A percentile compares a stretch with the other conserved stretches of the same genome.
Evolutionary conservation across 2,329 filamentous ascomycete genomes (phyloP).

Genomic region (Neophaeococcomyces mojaviensis): DNA sequence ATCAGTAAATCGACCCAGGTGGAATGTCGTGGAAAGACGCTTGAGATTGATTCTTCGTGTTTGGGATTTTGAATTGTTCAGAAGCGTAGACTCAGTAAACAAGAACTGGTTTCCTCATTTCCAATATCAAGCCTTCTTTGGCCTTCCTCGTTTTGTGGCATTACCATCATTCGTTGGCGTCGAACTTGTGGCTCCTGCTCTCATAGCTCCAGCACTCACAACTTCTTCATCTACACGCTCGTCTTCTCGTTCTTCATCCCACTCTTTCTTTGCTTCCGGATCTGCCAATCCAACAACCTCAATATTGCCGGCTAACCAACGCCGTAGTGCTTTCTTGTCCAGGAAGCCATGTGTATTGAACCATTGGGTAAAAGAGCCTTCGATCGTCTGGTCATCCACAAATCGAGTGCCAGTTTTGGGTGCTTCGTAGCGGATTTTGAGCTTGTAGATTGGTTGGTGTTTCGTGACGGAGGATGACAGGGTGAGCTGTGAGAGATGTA

Average conservation of each 20-base stretch:
- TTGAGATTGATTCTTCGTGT: background rate
- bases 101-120: background rate
- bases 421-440: conserved; percentile 51
- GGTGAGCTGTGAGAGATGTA: conserved; percentile 51
- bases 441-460: conserved; percentile 70
- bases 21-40: no score
- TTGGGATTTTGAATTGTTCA: background rate
- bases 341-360: conserved; percentile 53
- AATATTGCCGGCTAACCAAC: conserved; percentile 53
- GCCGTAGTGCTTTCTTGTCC: conserved; percentile 53
- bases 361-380: conserved; percentile 54
- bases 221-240: conserved; percentile 8
- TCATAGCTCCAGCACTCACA: conserved; percentile 28
- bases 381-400: conserved; percentile 40
- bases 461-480: conserved; percentile 70
- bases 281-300: conserved; percentile 47
- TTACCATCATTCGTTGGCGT: conserved; percentile 3
- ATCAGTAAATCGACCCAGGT: no score
- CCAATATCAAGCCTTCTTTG: background rate
- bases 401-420: conserved; percentile 30
- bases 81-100: background rate
- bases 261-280: conserved; percentile 9
- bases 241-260: conserved; percentile 5
- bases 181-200: conserved; percentile 7
- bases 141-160: conserved; percentile 3